Base-by-base conservation (phyloP, 345 rosid genomes). In the Rhodamnia rubescens region DNA sequence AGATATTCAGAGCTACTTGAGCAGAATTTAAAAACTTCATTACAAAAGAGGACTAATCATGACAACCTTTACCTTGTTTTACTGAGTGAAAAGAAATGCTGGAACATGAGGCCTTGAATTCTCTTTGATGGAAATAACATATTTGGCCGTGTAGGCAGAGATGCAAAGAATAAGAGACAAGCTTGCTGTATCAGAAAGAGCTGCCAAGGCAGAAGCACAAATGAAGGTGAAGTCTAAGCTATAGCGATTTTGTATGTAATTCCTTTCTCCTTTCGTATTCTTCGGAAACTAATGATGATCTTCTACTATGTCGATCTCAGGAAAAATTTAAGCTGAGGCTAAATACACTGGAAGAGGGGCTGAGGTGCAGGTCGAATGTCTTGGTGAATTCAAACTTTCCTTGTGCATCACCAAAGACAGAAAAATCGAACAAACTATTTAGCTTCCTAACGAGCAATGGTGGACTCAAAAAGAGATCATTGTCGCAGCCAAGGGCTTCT, bases 131-230 rank as follows among this genome's bases (percentile, higher is more conserved):
- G 47, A 18, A 69, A 18, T 56, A 55, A 49, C 22, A 53, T 74
- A 20, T 57, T 51, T 44, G 84, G 47, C 29, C 7, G 11, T 89
- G 81, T 83, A 97, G 98, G 98, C 97, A 29, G 99, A 96, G 91
- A 94, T 93, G 95, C 99, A 96, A 85, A 88, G 92, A 85, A 32
- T 97, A 88, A 95, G 91, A 91, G 98, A 96, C 83, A 97, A 93
- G 86, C 92, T 97, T 53, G 92, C 89, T 58, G 85, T 94, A 74
- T 88, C 96, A 3, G 99, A 96, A 86, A 94, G 99, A 91, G 93
- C 99, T 32, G 95, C 98, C 22, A 96, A 93, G 88, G 96, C 98
- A 53, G 99, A 97, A 90, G 93, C 97, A 26, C 98, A 93, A 86
- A 91, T 96, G 53, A 97, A 97, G 98, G 99, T 94, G 85, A 88